phyloP scores from a whole-genome alignment of 169 alveolate species.

The Plasmodium gaboni region DNA sequence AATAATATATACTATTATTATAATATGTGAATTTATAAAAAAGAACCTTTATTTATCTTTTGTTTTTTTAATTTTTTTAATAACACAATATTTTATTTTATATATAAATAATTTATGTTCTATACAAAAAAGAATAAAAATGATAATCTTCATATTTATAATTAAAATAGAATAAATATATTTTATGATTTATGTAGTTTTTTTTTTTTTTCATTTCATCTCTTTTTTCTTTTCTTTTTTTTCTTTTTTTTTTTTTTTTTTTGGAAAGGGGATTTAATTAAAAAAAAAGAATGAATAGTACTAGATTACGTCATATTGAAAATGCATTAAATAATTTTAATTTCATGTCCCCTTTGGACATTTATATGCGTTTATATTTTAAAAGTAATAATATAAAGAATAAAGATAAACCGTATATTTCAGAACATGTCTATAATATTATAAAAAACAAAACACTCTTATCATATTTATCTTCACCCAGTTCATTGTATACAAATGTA shows the following conservation, averaged over 20 bases:
- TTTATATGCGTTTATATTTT: constrained; percentile 75
- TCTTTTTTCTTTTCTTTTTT: background rate
- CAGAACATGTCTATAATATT: constrained; percentile 74
- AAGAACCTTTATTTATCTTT: too few species aligned
- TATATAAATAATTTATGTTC: too few species aligned
- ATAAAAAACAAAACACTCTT: constrained; percentile 66
- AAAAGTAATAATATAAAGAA: constrained; percentile 72
- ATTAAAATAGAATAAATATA: too few species aligned
- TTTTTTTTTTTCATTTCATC: background rate
- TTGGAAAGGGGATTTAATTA: background rate
- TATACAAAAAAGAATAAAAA: too few species aligned
- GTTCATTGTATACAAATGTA: constrained; percentile 50
- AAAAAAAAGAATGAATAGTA: constrained; percentile 66
- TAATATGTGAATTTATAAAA: too few species aligned
- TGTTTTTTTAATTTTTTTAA: too few species aligned
- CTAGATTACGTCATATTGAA: constrained; percentile 76
- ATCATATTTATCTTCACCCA: constrained; percentile 57
- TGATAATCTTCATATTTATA: too few species aligned
- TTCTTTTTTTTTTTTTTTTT: constrained; percentile 3
- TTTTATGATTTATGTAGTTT: too few species aligned
- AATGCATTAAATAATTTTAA: constrained; percentile 72
- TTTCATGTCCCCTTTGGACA: constrained; percentile 73
- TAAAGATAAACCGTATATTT: constrained; percentile 64
- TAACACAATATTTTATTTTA: too few species aligned
- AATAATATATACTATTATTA: too few species aligned